Evolutionary conservation across 257 asterid species (phyloP).

Genomic region (Ehretia macrophylla): DNA sequence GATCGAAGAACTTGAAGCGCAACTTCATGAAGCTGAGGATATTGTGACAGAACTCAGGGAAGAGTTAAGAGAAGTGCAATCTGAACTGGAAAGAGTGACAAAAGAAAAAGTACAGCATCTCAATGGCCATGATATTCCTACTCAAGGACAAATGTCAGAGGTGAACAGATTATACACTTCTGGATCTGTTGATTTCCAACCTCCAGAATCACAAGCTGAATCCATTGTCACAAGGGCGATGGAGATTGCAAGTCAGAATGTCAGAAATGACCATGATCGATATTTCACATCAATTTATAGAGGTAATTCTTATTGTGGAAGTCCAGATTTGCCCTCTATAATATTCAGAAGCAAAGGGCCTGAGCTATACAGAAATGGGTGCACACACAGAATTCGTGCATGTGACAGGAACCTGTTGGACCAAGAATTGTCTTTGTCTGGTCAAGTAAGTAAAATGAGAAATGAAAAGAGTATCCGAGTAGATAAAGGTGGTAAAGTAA

Average conservation of each 20-base stretch:
- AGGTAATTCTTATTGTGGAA: slow-evolving; percentile 26
- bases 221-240: slow-evolving; percentile 19
- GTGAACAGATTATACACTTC: slow-evolving; percentile 23
- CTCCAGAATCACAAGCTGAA: slow-evolving; percentile 23
- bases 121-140: slow-evolving; percentile 14
- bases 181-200: slow-evolving; percentile 13
- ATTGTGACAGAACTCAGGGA: slow-evolving; percentile 82
- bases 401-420: slow-evolving; percentile 41
- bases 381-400: slow-evolving; percentile 77
- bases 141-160: slow-evolving; percentile 18
- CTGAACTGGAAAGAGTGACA: slow-evolving; percentile 51
- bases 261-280: slow-evolving; percentile 25
- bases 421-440: slow-evolving; percentile 25
- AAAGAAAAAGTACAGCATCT: slow-evolving; percentile 21
- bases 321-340: slow-evolving; percentile 57
- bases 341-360: slow-evolving; percentile 54
- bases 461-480: slow-evolving; percentile 16
- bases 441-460: slow-evolving; percentile 22
- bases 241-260: slow-evolving; percentile 16
- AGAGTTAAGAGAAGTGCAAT: slow-evolving; percentile 57
- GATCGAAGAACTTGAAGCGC: slow-evolving; percentile 88
- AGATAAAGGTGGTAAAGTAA: slow-evolving; percentile 26
- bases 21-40: slow-evolving; percentile 91
- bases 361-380: slow-evolving; percentile 58
- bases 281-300: slow-evolving; percentile 24